Evolutionary conservation across 805 yeast genomes (phyloP).

Genomic region (Hanseniaspora clermontiae): DNA sequence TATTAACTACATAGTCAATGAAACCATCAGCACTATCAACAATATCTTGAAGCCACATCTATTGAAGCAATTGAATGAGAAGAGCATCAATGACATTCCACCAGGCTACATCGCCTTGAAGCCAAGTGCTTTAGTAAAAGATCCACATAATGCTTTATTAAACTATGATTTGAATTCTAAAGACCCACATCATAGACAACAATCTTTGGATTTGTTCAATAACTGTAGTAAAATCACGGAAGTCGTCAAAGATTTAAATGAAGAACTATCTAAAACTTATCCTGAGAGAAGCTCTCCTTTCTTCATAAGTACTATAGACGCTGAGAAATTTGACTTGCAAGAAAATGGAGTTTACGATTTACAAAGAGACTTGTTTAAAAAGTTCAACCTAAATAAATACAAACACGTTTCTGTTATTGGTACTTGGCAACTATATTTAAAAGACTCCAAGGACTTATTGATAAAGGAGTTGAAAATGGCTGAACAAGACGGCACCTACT

Average conservation of each 20-base stretch:
- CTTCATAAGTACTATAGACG: constrained; percentile 72
- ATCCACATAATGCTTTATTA: constrained; percentile 62
- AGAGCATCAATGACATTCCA: constrained; percentile 54
- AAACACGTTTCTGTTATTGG: constrained; percentile 64
- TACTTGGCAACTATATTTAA: constrained; percentile 83
- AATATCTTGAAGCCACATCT: constrained; percentile 63
- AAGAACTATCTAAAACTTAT: constrained; percentile 34
- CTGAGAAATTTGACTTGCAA: constrained; percentile 80
- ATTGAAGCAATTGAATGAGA: constrained; percentile 37
- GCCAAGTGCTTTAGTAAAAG: constrained; percentile 75
- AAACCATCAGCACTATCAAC: constrained; percentile 54
- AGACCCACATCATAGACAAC: constrained; percentile 39
- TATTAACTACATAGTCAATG: constrained; percentile 45
- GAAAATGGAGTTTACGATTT: constrained; percentile 73
- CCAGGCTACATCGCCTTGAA: constrained; percentile 88
- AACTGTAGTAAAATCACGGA: constrained; percentile 56
- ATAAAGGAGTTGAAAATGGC: constrained; percentile 56
- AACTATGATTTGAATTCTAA: constrained; percentile 33
- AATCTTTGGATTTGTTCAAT: constrained; percentile 38
- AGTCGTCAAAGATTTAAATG: constrained; percentile 43
- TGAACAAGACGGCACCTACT: constrained; percentile 38
- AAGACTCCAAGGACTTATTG: constrained; percentile 53
- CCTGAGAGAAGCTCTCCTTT: constrained; percentile 62
- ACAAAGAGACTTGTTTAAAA: constrained; percentile 66
- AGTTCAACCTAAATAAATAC: constrained; percentile 48